Evolutionary conservation across 1,284 basidiomycete genomes (phyloP).

Genomic region (Trichosporon sp.): DNA sequence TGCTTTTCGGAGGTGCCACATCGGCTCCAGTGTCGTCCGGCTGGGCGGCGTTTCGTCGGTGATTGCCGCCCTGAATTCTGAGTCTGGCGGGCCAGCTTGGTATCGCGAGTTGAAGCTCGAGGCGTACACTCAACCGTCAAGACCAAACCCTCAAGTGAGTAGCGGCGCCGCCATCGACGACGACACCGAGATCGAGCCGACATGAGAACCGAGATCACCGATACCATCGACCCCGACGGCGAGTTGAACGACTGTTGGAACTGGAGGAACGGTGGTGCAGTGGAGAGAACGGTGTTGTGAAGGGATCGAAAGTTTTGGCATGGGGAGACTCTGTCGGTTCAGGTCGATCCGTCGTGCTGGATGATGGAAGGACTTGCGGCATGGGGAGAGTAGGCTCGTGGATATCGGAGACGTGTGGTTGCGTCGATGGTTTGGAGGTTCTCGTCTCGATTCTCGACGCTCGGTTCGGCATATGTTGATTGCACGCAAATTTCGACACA

Average conservation of each 20-base stretch:
- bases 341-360: background rate
- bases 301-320: slow-evolving; percentile 4
- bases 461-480: background rate
- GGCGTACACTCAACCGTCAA: slow-evolving; percentile 21
- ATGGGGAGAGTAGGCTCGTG: background rate
- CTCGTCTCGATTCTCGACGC: background rate
- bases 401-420: no score
- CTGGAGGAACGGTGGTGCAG: background rate
- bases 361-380: background rate
- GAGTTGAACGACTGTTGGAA: background rate
- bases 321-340: background rate
- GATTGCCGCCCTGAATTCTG: slow-evolving; percentile 17
- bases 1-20: background rate
- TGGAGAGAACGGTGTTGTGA: background rate
- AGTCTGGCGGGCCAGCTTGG: slow-evolving; percentile 8
- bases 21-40: background rate
- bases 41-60: slow-evolving; percentile 10
- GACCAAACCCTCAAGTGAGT: slow-evolving; percentile 20
- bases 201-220: slow-evolving; percentile 10
- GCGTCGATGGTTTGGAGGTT: background rate
- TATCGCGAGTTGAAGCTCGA: slow-evolving; percentile 19
- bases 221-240: background rate
- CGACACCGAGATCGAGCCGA: slow-evolving; percentile 13
- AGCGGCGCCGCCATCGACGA: slow-evolving; percentile 1
- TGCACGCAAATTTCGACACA: slow-evolving; percentile 18